A percentile compares a stretch with the other conserved stretches of the same genome.
These are phyloP conservation scores for Penicillium sclerotigenum DNA, from an alignment of 2,329 filamentous ascomycete genomes.

Conservation along the genomic window DNA sequence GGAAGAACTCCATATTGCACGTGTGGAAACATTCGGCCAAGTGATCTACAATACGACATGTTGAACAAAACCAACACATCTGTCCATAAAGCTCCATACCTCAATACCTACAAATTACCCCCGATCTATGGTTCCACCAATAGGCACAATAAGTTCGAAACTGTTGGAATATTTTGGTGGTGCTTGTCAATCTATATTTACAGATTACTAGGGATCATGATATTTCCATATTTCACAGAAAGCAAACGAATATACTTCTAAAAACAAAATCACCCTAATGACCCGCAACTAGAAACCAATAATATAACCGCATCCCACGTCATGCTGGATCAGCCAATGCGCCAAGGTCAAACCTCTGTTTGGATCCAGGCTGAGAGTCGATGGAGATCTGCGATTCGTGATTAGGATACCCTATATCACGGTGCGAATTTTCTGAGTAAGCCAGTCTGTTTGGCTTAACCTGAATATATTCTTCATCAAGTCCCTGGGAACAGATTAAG, in stretches of 20 bases:
- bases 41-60: neutral
- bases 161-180: neutral
- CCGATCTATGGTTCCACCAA: neutral
- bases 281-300: neutral
- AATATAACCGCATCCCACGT: neutral
- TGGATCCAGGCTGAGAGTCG: neutral
- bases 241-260: too few species aligned
- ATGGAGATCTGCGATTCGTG: neutral
- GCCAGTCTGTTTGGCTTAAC: neutral
- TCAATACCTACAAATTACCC: neutral
- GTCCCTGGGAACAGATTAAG: neutral
- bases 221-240: neutral
- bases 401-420: neutral
- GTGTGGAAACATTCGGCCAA: too few species aligned
- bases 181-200: neutral
- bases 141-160: neutral
- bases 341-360: neutral
- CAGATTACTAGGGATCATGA: neutral
- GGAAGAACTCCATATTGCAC: neutral
- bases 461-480: conserved; percentile 1
- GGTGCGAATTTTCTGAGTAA: neutral
- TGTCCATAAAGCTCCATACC: too few species aligned
- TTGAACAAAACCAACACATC: neutral
- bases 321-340: neutral
- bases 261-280: neutral